Conservation (phyloP, 2,329 filamentous ascomycete genomes). For the Cordyceps sp. region DNA sequence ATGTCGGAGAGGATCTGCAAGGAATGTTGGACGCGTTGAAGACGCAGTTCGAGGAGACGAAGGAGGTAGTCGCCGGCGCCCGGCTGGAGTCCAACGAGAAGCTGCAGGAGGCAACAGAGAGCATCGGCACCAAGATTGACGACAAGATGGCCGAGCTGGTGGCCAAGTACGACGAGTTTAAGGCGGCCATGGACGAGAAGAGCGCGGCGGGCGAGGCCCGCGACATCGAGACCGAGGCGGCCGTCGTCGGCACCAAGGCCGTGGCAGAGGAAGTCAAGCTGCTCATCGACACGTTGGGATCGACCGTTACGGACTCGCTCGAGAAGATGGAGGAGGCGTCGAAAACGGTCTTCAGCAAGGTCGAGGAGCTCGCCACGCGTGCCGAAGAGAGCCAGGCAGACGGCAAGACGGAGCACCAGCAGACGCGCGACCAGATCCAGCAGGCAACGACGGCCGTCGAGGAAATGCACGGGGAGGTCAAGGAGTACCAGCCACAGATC, state of each 20-base stretch:
- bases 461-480: constrained; percentile 60
- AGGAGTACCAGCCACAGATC: constrained; percentile 77
- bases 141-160: constrained; percentile 61
- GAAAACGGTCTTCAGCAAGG: constrained; percentile 67
- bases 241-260: constrained; percentile 57
- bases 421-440: constrained; percentile 66
- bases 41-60: constrained; percentile 73
- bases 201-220: constrained; percentile 58
- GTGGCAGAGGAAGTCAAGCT: constrained; percentile 77
- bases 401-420: constrained; percentile 61
- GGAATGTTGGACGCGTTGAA: constrained; percentile 63
- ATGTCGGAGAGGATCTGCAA: constrained; percentile 45
- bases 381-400: constrained; percentile 61
- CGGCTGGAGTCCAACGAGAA: constrained; percentile 78
- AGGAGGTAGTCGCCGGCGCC: constrained; percentile 59
- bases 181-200: constrained; percentile 56
- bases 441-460: constrained; percentile 59
- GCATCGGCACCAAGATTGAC: constrained; percentile 38
- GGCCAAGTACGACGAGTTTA: constrained; percentile 76
- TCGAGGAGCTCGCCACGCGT: constrained; percentile 63
- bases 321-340: constrained; percentile 81
- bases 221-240: constrained; percentile 54
- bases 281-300: constrained; percentile 71
- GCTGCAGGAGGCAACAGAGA: constrained; percentile 40
- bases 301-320: constrained; percentile 62